Conservation (phyloP, 352 stramenopile genomes). For the Aphanomyces invadans region DNA sequence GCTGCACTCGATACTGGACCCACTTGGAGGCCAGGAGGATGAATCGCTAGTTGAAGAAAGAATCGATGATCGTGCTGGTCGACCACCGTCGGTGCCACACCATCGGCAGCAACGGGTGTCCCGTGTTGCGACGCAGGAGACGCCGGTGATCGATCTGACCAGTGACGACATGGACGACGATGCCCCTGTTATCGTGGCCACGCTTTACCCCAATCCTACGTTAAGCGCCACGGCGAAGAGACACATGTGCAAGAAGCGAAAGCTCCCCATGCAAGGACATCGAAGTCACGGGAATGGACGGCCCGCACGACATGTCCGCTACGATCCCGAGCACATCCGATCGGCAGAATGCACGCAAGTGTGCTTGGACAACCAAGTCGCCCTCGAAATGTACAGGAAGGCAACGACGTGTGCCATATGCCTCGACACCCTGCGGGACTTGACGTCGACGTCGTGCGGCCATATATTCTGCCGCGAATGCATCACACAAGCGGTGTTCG, state of each 20-base stretch:
- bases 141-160: neutral
- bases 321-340: constrained; percentile 9
- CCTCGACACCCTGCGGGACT: constrained; percentile 6
- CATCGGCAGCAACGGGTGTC: neutral
- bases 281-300: no score
- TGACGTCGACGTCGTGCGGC: constrained; percentile 19
- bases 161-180: neutral
- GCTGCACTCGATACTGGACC: neutral
- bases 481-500: neutral
- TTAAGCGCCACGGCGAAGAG: neutral
- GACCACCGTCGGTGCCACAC: neutral
- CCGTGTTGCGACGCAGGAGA: neutral
- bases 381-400: constrained; percentile 9
- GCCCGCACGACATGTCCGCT: neutral
- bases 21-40: neutral
- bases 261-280: neutral
- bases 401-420: constrained; percentile 14
- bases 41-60: neutral
- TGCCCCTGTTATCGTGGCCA: neutral
- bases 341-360: constrained; percentile 23
- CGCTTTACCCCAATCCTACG: neutral
- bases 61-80: neutral
- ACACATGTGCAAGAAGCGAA: neutral
- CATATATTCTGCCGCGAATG: constrained; percentile 16
- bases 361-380: constrained; percentile 22